Base-by-base conservation (phyloP, 2,329 filamentous ascomycete species). In the Pyrenophora seminiperda region DNA sequence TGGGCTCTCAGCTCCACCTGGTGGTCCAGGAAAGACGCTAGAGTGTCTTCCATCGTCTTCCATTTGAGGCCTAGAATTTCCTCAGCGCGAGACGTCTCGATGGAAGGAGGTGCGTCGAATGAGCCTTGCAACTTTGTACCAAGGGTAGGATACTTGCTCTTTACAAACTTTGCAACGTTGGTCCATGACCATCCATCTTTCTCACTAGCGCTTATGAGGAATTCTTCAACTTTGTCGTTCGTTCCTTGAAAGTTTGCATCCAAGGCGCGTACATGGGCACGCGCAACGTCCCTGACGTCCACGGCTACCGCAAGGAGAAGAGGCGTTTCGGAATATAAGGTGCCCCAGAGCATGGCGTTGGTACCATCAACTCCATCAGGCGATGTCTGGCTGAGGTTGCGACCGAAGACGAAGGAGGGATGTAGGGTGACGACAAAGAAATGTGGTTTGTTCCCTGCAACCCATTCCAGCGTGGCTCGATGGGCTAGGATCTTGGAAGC, bases 401-500 rank as follows among this genome's bases (percentile, higher is more conserved):
- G 49, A 7, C 68, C 66, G 4, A 65, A 57, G 2, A 70, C 60
- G 37, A 59, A 65, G 1, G 48, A 36, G 0, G 67, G 65, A 34
- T 68, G 63, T 9, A 70, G 50, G 2, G 60, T 65, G 19, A 63
- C 37, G 15, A 68, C 20, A 11, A 45, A 51, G 44, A 58, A 71
- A 2, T 49, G 27, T 2, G 65, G 63, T 6, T 56, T 60, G 31
- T 63, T 39, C 4, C 53, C 29, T 4, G 41, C 20, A 2, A 59
- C 29, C 22, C 62, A 70, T 4, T 62, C 49, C 7, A 51, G 54
- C 2, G 62, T 58, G 5, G 64, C 65, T 37, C 66, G 62, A 37
- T 66, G 62, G 1, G 68, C 67, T 6, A 68, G 53, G 27, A 68
- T 52, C 24, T 70, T 68, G 17, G 53, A 58, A 13, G 41, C 58